Conservation (phyloP, 495 filamentous ascomycete genomes). For the Wilcoxina mikolae region DNA sequence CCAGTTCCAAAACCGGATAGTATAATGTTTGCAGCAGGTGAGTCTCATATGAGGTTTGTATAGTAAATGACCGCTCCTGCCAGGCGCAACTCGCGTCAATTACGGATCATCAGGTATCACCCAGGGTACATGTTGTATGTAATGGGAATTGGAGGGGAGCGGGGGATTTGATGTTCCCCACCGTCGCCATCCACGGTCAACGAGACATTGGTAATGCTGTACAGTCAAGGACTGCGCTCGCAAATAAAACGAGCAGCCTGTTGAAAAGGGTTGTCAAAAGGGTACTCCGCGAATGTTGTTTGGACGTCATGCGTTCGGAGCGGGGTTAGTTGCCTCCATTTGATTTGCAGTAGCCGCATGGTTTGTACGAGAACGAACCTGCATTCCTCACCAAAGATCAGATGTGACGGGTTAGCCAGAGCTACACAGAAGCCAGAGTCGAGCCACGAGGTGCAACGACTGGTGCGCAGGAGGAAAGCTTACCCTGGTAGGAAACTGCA, state of each 20-base stretch:
- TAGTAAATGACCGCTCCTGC: slow-evolving; percentile 59
- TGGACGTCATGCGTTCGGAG: background rate
- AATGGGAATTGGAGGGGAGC: background rate
- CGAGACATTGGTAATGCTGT: slow-evolving; percentile 60
- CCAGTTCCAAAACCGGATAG: slow-evolving; percentile 43
- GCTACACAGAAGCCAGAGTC: no score
- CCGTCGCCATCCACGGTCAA: slow-evolving; percentile 84
- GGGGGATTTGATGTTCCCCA: slow-evolving; percentile 33
- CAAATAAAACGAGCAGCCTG: slow-evolving; percentile 78
- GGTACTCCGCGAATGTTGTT: background rate
- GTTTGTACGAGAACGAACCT: background rate
- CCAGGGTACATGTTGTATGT: slow-evolving; percentile 9
- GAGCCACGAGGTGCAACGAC: slow-evolving; percentile 4
- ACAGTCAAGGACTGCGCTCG: slow-evolving; percentile 50
- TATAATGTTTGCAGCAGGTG: slow-evolving; percentile 93
- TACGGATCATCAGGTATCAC: slow-evolving; percentile 10
- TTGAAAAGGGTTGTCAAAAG: no score
- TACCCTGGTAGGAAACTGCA: slow-evolving; percentile 5
- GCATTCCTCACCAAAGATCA: no score
- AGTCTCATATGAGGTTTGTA: slow-evolving; percentile 76
- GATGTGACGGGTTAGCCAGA: no score
- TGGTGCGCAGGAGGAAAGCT: background rate
- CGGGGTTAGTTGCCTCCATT: background rate
- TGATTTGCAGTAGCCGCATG: background rate
- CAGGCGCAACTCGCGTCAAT: slow-evolving; percentile 16